Evolutionary conservation across 2,329 filamentous ascomycete species (phyloP).

Genomic region (Epichloe glyceriae): DNA sequence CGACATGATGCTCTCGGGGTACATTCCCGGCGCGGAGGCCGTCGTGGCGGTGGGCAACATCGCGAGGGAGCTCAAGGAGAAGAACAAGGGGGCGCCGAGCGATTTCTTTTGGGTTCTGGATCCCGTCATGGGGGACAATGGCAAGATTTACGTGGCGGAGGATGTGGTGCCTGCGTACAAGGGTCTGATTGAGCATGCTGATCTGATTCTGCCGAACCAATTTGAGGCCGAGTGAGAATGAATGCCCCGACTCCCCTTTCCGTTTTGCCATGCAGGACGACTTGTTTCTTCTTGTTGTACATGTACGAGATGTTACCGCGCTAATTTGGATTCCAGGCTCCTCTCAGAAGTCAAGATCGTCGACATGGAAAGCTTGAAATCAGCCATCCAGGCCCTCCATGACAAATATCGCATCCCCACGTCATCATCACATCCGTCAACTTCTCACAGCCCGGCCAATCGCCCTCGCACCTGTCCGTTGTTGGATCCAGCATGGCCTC

Average conservation of each 20-base stretch:
- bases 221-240: slow-evolving; percentile 83
- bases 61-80: slow-evolving; percentile 63
- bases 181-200: slow-evolving; percentile 62
- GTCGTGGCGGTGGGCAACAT: slow-evolving; percentile 78
- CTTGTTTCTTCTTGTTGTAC: no score
- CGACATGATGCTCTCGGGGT: slow-evolving; percentile 89
- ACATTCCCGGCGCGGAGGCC: slow-evolving; percentile 76
- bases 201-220: slow-evolving; percentile 89
- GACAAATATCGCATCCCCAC: slow-evolving; percentile 62
- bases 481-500: slow-evolving; percentile 63
- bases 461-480: slow-evolving; percentile 46
- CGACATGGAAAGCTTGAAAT: slow-evolving; percentile 57
- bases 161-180: slow-evolving; percentile 90
- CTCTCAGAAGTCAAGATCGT: slow-evolving; percentile 76
- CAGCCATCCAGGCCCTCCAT: slow-evolving; percentile 69
- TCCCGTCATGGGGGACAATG: slow-evolving; percentile 97
- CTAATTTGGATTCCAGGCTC: slow-evolving; percentile 38
- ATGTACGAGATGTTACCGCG: neutral
- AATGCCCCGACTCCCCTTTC: slow-evolving; percentile 7
- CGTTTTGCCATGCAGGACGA: neutral
- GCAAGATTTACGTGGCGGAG: slow-evolving; percentile 77
- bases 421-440: slow-evolving; percentile 86
- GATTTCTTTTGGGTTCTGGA: slow-evolving; percentile 96
- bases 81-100: slow-evolving; percentile 48
- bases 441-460: slow-evolving; percentile 41